phyloP scores from a whole-genome alignment of 495 filamentous ascomycete genomes.

The Bryoglossum gracile region DNA sequence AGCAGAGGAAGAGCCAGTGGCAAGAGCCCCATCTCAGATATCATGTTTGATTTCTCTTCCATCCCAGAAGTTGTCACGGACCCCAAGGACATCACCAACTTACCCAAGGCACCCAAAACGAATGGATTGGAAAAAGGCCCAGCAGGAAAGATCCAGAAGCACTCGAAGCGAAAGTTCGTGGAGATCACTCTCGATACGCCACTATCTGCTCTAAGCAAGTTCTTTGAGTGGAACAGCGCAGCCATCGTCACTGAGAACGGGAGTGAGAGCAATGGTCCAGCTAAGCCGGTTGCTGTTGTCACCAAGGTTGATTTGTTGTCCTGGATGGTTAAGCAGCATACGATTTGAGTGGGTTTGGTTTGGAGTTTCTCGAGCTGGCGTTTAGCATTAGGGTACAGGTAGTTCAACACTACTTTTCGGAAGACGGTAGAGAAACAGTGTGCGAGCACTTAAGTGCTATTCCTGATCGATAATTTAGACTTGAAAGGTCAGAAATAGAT shows the following conservation, averaged over 20 bases:
- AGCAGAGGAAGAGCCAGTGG: slow-evolving; percentile 69
- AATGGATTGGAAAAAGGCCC: slow-evolving; percentile 11
- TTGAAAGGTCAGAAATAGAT: too few relatives aligned
- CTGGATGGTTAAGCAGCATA: slow-evolving; percentile 78
- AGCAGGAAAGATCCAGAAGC: slow-evolving; percentile 28
- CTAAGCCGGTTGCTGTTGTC: slow-evolving; percentile 82
- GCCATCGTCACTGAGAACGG: slow-evolving; percentile 78
- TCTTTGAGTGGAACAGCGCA: slow-evolving; percentile 97
- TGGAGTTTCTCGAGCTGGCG: slow-evolving; percentile 1
- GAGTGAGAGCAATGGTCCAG: slow-evolving; percentile 40
- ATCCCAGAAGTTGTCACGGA: slow-evolving; percentile 85
- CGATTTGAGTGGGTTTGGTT: slow-evolving; percentile 21
- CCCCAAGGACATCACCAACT: slow-evolving; percentile 38
- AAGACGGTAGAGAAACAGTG: slow-evolving; percentile 1
- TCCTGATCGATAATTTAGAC: too few relatives aligned
- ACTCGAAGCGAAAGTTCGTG: slow-evolving; percentile 64
- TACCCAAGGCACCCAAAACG: slow-evolving; percentile 13
- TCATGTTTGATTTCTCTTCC: slow-evolving; percentile 92
- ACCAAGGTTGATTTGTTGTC: slow-evolving; percentile 94
- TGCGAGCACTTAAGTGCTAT: slow-evolving; percentile 13
- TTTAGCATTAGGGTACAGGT: slow-evolving; percentile 3
- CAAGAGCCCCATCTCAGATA: slow-evolving; percentile 65
- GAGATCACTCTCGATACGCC: slow-evolving; percentile 91
- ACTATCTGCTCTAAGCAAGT: slow-evolving; percentile 71
- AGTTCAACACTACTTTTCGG: slow-evolving; percentile 15